A percentile compares a stretch with the other conserved stretches of the same genome.
These are phyloP conservation scores for Cyberlindnera japonica DNA, from an alignment of 805 yeast genomes.

Conservation along the genomic window DNA sequence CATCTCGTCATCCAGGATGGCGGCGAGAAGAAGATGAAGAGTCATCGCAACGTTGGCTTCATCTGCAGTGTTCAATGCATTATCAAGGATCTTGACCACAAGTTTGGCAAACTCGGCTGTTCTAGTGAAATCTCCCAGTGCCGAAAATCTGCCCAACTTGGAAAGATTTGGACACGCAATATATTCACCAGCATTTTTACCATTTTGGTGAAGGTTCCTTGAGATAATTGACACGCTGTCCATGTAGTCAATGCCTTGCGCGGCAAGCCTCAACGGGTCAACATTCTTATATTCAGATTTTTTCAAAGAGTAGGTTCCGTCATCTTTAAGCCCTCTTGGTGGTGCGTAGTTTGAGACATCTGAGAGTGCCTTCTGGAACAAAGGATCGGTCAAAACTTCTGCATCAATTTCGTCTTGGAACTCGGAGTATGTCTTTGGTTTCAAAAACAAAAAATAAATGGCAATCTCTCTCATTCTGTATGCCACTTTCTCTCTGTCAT, in stretches of 20 bases:
- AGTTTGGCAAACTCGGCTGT: conserved; percentile 52
- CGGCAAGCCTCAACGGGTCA: conserved; percentile 56
- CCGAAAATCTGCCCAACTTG: conserved; percentile 32
- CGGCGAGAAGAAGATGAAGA: conserved; percentile 69
- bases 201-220: conserved; percentile 36
- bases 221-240: conserved; percentile 46
- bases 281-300: conserved; percentile 39
- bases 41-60: conserved; percentile 55
- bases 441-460: conserved; percentile 47
- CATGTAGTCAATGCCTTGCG: conserved; percentile 44
- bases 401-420: conserved; percentile 38
- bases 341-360: conserved; percentile 60
- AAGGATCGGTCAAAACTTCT: conserved; percentile 41
- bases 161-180: conserved; percentile 46
- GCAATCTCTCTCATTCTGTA: conserved; percentile 38
- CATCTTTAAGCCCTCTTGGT: conserved; percentile 63
- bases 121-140: conserved; percentile 49
- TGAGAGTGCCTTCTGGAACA: conserved; percentile 53
- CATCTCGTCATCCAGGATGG: conserved; percentile 47
- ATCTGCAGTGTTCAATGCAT: conserved; percentile 45
- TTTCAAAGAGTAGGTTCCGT: conserved; percentile 63
- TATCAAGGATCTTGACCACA: conserved; percentile 52
- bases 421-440: conserved; percentile 52
- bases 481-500: conserved; percentile 26
- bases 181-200: conserved; percentile 29